Evolutionary conservation across 345 rosid genomes (phyloP).

Genomic region (Gossypium mustelinum): DNA sequence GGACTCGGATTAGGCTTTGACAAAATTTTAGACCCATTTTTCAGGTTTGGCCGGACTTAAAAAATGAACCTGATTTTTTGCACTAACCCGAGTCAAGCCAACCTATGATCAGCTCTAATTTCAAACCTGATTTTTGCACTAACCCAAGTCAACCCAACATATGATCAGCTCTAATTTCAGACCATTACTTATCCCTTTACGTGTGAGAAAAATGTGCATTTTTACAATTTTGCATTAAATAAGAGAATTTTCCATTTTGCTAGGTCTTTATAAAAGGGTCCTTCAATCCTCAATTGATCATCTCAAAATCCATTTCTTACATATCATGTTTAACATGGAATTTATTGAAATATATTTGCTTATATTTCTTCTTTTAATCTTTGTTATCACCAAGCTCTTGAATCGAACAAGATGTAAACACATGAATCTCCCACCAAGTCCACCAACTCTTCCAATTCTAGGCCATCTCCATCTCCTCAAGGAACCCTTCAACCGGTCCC

Average conservation of each 20-base stretch:
- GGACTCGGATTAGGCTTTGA: accelerated
- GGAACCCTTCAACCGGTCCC: neutral
- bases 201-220: too few relatives aligned
- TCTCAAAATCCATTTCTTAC: neutral
- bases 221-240: too few relatives aligned
- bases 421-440: neutral
- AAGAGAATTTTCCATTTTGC: neutral
- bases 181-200: too few relatives aligned
- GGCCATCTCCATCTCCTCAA: neutral
- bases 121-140: too few relatives aligned
- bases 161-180: too few relatives aligned
- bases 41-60: accelerated
- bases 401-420: neutral
- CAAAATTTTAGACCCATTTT: too few relatives aligned
- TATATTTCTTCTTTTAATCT: too few relatives aligned
- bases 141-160: too few relatives aligned
- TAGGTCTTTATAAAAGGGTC: neutral
- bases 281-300: neutral
- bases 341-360: neutral
- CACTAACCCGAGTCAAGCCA: accelerated
- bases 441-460: neutral
- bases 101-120: too few relatives aligned
- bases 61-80: too few relatives aligned
- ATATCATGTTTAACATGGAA: neutral
- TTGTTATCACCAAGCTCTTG: neutral